These are phyloP conservation scores for Axilococcus clingmanii DNA, from an alignment of 139 green algal genomes.

Conservation along the genomic window DNA sequence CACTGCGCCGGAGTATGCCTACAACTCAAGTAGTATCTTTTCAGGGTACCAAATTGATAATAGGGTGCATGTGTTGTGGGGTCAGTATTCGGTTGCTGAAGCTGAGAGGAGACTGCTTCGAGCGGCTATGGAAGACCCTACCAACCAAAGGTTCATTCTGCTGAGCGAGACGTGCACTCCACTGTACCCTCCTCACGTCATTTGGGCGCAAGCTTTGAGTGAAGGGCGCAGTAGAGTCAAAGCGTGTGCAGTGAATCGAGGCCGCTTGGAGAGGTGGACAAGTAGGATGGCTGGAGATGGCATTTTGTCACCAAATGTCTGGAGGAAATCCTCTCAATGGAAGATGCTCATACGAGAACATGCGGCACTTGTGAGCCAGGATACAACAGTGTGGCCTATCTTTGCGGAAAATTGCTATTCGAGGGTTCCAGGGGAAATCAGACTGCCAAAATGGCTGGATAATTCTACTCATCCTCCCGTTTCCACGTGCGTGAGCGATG, in stretches of 20 bases:
- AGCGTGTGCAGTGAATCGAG: conserved; percentile 17
- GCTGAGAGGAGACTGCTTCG: conserved; percentile 24
- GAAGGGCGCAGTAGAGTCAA: conserved; percentile 24
- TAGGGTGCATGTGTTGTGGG: too few species aligned
- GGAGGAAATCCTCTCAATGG: conserved; percentile 26
- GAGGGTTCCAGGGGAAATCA: background rate
- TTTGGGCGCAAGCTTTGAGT: conserved; percentile 23
- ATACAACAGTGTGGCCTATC: conserved; percentile 10
- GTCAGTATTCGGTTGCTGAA: too few species aligned
- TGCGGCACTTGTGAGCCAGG: conserved; percentile 5
- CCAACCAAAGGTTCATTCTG: conserved; percentile 35
- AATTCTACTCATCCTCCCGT: background rate
- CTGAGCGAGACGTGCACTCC: conserved; percentile 22
- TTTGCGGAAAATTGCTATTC: conserved; percentile 21
- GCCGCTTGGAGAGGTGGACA: conserved; percentile 5
- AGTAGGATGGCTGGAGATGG: background rate
- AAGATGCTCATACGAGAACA: conserved; percentile 15
- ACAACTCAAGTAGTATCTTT: too few species aligned
- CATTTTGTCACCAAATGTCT: conserved; percentile 2
- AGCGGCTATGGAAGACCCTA: conserved; percentile 27
- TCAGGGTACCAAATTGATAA: too few species aligned
- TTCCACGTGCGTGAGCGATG: conserved; percentile 8
- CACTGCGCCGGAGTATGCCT: too few species aligned
- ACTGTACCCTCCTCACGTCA: conserved; percentile 19
- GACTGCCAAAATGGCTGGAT: conserved; percentile 1